Conservation (phyloP, 148 eudicot species). For the Oxyria digyna region DNA sequence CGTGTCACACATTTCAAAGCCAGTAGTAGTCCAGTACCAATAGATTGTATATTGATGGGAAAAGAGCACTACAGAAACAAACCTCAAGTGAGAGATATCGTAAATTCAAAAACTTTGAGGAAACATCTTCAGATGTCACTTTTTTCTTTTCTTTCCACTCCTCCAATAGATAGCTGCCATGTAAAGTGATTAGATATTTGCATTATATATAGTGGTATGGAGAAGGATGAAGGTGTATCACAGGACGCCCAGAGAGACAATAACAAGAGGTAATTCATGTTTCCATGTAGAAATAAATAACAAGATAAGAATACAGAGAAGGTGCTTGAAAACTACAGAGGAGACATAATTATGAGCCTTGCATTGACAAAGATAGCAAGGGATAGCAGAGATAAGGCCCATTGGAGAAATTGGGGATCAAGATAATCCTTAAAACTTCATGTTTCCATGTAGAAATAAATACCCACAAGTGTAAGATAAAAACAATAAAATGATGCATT, state of each 20-base stretch:
- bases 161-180: conserved; percentile 74
- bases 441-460: neutral
- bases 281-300: neutral
- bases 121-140: conserved; percentile 46
- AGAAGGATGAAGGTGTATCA: neutral
- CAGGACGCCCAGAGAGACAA: neutral
- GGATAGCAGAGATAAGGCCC: neutral
- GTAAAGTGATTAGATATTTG: neutral
- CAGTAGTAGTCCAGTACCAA: too few species aligned
- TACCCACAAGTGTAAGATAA: neutral
- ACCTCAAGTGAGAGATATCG: conserved; percentile 80
- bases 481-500: neutral
- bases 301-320: neutral
- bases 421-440: neutral
- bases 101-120: conserved; percentile 44
- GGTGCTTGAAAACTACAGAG: neutral
- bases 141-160: conserved; percentile 92
- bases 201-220: neutral
- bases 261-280: neutral
- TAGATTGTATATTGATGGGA: neutral
- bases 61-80: conserved; percentile 13
- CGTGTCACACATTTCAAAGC: too few species aligned
- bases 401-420: neutral
- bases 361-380: neutral
- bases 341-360: neutral